phyloP scores from a whole-genome alignment of 306 rosid species.

The Inga leiocalycina region DNA sequence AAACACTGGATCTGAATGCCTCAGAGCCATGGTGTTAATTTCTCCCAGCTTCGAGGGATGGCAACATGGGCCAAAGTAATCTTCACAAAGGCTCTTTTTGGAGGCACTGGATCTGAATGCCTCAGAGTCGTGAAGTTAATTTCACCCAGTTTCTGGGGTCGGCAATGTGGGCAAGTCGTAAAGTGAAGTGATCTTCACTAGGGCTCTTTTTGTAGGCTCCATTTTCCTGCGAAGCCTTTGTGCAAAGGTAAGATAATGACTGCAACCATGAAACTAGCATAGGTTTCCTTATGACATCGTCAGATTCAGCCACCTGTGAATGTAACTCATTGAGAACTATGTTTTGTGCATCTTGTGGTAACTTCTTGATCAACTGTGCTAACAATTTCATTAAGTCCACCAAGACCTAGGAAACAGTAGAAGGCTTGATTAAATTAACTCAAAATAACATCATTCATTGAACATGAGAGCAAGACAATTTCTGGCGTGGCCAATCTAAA shows the following conservation, averaged over 20 bases:
- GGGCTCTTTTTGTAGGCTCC: slow-evolving; percentile 34
- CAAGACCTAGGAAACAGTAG: slow-evolving; percentile 62
- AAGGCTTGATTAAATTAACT: slow-evolving; percentile 27
- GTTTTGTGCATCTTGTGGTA: slow-evolving; percentile 74
- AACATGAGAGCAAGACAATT: slow-evolving; percentile 1
- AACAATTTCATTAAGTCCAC: slow-evolving; percentile 79
- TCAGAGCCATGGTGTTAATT: slow-evolving; percentile 61
- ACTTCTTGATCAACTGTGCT: slow-evolving; percentile 68
- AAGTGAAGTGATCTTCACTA: slow-evolving; percentile 32
- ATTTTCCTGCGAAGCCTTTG: slow-evolving; percentile 46
- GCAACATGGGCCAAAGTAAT: slow-evolving; percentile 27
- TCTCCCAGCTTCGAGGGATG: slow-evolving; percentile 36
- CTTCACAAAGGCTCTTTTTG: slow-evolving; percentile 36
- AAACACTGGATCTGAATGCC: slow-evolving; percentile 30
- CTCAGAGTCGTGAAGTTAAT: slow-evolving; percentile 62
- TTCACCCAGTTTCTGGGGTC: slow-evolving; percentile 42
- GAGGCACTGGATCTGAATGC: slow-evolving; percentile 22
- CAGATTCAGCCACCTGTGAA: slow-evolving; percentile 88
- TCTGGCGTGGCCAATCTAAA: slow-evolving; percentile 17
- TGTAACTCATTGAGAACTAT: slow-evolving; percentile 76
- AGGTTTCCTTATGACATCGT: slow-evolving; percentile 86
- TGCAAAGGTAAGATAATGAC: slow-evolving; percentile 83
- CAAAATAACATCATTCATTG: slow-evolving; percentile 15
- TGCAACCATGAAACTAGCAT: slow-evolving; percentile 91
- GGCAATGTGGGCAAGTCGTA: slow-evolving; percentile 31